Conservation (phyloP, 2,329 filamentous ascomycete genomes). For the Chrysoporthe austroafricana region DNA sequence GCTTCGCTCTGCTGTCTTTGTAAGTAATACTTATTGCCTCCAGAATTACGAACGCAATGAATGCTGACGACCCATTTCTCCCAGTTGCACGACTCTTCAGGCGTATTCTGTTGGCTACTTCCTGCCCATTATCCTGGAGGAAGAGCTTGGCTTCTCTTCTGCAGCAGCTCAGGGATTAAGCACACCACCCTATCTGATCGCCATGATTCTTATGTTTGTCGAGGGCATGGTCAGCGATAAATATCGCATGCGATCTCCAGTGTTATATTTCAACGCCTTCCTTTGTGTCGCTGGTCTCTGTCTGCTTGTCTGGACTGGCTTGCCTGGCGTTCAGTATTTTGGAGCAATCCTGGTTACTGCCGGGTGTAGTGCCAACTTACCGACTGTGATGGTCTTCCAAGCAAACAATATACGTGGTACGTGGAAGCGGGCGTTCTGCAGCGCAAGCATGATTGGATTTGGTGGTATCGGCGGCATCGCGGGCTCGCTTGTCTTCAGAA, state of each 20-base stretch:
- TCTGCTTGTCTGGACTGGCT: constrained; percentile 70
- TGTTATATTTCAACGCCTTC: constrained; percentile 68
- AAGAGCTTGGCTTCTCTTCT: constrained; percentile 66
- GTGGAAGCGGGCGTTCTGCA: constrained; percentile 84
- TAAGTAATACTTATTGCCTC: constrained; percentile 48
- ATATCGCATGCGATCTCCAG: constrained; percentile 66
- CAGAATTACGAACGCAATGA: not conserved
- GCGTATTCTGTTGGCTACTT: constrained; percentile 80
- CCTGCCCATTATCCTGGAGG: constrained; percentile 72
- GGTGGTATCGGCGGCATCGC: constrained; percentile 80
- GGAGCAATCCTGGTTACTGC: constrained; percentile 76
- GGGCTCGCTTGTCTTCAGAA: constrained; percentile 70
- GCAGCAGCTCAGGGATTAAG: constrained; percentile 70
- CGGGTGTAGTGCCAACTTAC: constrained; percentile 77
- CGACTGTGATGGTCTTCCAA: constrained; percentile 76
- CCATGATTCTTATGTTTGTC: constrained; percentile 63
- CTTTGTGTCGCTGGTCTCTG: constrained; percentile 70
- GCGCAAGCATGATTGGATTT: constrained; percentile 74
- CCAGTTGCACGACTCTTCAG: constrained; percentile 63
- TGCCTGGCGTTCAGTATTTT: constrained; percentile 66
- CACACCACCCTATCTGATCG: constrained; percentile 70
- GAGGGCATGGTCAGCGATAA: constrained; percentile 69
- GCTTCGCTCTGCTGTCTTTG: constrained; percentile 63
- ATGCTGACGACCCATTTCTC: not conserved
- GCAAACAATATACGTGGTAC: constrained; percentile 87